Base-by-base conservation (phyloP, 306 rosid genomes). In the Acacia confusa region DNA sequence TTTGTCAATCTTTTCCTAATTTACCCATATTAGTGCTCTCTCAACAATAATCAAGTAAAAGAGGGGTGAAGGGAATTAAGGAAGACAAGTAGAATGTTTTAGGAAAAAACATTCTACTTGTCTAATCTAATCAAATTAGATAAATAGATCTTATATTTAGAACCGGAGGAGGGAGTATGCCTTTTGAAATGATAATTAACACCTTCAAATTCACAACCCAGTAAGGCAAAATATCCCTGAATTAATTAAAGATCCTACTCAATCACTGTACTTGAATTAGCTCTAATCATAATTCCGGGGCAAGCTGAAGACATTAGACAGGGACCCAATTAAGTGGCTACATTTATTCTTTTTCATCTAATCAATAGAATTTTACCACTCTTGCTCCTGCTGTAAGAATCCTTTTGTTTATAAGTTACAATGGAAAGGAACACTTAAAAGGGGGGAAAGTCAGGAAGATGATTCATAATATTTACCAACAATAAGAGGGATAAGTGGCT, bases 191-290 rank as follows among this genome's bases (percentile, higher is more conserved):
- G 78, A 65, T 60, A 74, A 61, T 3, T 19, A 48, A 60, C 44
- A 57, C 75, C 38, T 68, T 80, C 77, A 76, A 64, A 65, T 72
- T 57, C n/a, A 20, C 52, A 76, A 11, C 45, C 67, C 72, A 65
- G 43, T 64, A 40, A 63, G 78, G 41, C 50, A 78, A 85, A 74
- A 34, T 14, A 40, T 58, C 47, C 19, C 71, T 58, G 69, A 22
- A 81, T 44, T 30, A 78, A 83, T 52, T 10, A 7, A 34, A 70
- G 17, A 78, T 77, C 34, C 43, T 81, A 45, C 5, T 24, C 55
- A 52, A 20, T 44, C 72, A 28, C 52, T 63, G 47, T 19, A n/a
- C 27, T 48, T 40, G 73, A 61, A 38, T 57, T 15, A 67, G 63
- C 48, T 65, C 34, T n/a, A 27, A 38, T 20, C 61, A n/a, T 55